A percentile compares a stretch with the other conserved stretches of the same genome.
These are phyloP conservation scores for Pleodorina starrii DNA, from an alignment of 139 green algal species.

Conservation along the genomic window DNA sequence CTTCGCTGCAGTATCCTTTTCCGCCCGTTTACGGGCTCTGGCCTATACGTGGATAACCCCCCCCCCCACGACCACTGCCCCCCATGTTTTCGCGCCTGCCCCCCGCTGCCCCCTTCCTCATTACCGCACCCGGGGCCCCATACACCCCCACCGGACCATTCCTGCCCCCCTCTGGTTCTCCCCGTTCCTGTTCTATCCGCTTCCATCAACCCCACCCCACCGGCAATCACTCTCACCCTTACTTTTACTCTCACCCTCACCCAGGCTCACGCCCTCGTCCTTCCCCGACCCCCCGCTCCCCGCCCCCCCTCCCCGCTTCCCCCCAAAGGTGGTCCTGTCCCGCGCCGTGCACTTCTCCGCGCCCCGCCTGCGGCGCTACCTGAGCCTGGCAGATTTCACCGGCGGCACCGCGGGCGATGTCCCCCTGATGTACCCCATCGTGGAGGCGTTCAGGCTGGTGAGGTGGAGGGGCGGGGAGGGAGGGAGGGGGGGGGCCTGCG, in stretches of 20 bases:
- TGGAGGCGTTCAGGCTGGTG: constrained; percentile 62
- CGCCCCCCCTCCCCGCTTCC: no score
- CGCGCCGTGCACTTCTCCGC: constrained; percentile 16
- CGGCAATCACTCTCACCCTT: background rate
- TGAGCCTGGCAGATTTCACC: background rate
- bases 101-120: no score
- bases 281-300: no score
- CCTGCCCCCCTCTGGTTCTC: background rate
- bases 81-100: no score
- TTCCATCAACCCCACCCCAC: background rate
- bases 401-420: constrained; percentile 28
- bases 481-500: background rate
- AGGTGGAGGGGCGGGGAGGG: background rate
- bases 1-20: no score
- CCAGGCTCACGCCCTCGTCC: background rate
- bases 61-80: no score
- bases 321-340: background rate
- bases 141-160: no score
- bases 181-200: background rate
- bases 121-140: no score
- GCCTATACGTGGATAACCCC: no score
- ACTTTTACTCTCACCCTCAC: background rate
- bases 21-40: no score
- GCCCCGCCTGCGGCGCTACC: constrained; percentile 10
- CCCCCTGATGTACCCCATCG: constrained; percentile 63